These are phyloP conservation scores for Symmetrospora coprosmae DNA, from an alignment of 768 basidiomycete species.

Conservation along the genomic window DNA sequence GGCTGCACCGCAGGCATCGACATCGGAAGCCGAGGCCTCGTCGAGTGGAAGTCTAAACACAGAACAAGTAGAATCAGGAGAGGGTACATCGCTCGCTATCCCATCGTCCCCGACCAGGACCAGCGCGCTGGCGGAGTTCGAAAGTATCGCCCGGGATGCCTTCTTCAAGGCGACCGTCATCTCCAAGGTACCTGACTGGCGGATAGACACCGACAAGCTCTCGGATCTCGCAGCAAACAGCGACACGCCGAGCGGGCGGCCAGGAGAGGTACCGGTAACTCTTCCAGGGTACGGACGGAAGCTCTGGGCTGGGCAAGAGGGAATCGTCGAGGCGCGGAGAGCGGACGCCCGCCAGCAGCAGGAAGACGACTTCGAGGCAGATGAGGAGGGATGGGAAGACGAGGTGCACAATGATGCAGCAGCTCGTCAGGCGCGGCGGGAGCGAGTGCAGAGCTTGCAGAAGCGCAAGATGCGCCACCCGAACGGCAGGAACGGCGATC, in stretches of 20 bases:
- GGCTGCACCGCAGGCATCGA: background rate
- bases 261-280: background rate
- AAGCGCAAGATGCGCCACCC: slow-evolving; percentile 1
- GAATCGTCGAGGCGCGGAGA: background rate
- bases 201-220: background rate
- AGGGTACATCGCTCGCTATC: too few relatives aligned
- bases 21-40: background rate
- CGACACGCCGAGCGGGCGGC: background rate
- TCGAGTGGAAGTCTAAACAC: too few relatives aligned
- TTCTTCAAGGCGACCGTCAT: slow-evolving; percentile 9
- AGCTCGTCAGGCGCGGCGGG: background rate
- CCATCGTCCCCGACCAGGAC: background rate
- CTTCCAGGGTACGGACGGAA: slow-evolving; percentile 6
- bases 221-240: background rate
- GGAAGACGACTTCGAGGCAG: too few relatives aligned
- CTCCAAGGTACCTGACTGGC: slow-evolving; percentile 12
- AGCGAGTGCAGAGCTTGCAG: background rate
- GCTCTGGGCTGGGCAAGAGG: slow-evolving; percentile 20
- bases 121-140: background rate
- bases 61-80: too few relatives aligned
- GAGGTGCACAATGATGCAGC: background rate
- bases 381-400: slow-evolving; percentile 5
- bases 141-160: background rate
- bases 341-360: too few relatives aligned
- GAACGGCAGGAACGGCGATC: slow-evolving; percentile 14